A percentile compares a stretch with the other conserved stretches of the same genome.
phyloP scores from a whole-genome alignment of 2,329 filamentous ascomycete species.

The Fusarium heterosporum region DNA sequence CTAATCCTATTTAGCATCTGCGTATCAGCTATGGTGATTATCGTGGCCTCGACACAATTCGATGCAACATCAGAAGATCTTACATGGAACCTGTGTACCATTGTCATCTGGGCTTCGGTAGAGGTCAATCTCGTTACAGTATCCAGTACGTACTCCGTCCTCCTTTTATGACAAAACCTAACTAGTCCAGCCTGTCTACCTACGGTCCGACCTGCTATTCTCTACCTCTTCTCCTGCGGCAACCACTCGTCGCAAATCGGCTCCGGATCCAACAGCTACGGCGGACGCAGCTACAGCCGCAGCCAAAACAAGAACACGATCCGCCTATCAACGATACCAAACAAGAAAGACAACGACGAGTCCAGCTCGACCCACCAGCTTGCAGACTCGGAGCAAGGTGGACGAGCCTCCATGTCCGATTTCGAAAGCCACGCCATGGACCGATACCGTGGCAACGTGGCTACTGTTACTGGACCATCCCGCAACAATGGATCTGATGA shows the following conservation, averaged over 20 bases:
- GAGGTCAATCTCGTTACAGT: slow-evolving; percentile 45
- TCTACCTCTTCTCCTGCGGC: slow-evolving; percentile 38
- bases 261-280: slow-evolving; percentile 34
- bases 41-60: slow-evolving; percentile 31
- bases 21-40: slow-evolving; percentile 37
- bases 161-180: accelerated
- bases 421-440: slow-evolving; percentile 43
- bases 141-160: slow-evolving; percentile 20
- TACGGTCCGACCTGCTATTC: slow-evolving; percentile 35
- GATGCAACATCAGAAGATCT: slow-evolving; percentile 33
- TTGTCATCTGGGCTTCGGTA: slow-evolving; percentile 43
- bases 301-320: slow-evolving; percentile 42
- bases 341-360: slow-evolving; percentile 34
- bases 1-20: slow-evolving; percentile 29
- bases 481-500: not conserved
- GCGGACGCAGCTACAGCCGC: slow-evolving; percentile 26
- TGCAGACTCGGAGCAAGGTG: slow-evolving; percentile 22
- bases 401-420: slow-evolving; percentile 21
- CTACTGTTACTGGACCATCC: slow-evolving; percentile 29
- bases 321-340: slow-evolving; percentile 29
- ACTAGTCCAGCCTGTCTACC: slow-evolving; percentile 34
- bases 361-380: slow-evolving; percentile 42
- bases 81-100: slow-evolving; percentile 40
- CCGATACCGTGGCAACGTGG: slow-evolving; percentile 21
- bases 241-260: slow-evolving; percentile 25